Evolutionary conservation across 176 grass and related monocot genomes (phyloP).

Genomic region (Juncus inflexus): DNA sequence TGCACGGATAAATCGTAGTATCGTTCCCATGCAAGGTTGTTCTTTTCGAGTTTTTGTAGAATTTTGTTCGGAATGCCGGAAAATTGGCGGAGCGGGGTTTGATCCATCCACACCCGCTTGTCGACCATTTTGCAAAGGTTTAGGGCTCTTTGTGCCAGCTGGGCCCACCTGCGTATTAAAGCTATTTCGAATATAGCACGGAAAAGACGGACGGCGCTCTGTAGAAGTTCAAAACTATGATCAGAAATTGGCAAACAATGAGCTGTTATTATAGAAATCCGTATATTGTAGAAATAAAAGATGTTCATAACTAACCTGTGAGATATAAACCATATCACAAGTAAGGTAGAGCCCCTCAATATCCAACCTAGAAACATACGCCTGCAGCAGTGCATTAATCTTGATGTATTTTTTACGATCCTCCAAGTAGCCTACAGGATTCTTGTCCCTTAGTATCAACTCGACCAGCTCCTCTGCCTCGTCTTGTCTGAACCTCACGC

Average conservation of each 20-base stretch:
- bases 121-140: conserved; percentile 90
- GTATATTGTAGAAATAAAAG: not conserved
- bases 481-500: conserved; percentile 71
- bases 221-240: conserved; percentile 9
- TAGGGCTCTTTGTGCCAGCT: conserved; percentile 68
- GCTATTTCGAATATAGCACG: conserved; percentile 71
- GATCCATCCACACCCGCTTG: conserved; percentile 82
- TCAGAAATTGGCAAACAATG: no score
- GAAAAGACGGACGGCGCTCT: conserved; percentile 67
- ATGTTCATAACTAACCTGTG: conserved; percentile 35
- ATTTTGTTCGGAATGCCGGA: conserved; percentile 79
- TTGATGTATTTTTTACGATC: conserved; percentile 58
- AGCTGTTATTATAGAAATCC: no score
- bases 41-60: conserved; percentile 79
- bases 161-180: conserved; percentile 77
- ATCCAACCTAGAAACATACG: conserved; percentile 74
- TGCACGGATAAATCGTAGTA: conserved; percentile 72
- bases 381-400: conserved; percentile 80
- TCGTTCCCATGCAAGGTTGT: conserved; percentile 77
- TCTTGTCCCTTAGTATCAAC: conserved; percentile 64
- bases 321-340: conserved; percentile 82
- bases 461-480: conserved; percentile 81
- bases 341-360: conserved; percentile 74
- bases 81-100: conserved; percentile 75
- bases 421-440: conserved; percentile 78